Evolutionary conservation across 352 stramenopile genomes (phyloP).

Genomic region (Globisporangium okanoganense): DNA sequence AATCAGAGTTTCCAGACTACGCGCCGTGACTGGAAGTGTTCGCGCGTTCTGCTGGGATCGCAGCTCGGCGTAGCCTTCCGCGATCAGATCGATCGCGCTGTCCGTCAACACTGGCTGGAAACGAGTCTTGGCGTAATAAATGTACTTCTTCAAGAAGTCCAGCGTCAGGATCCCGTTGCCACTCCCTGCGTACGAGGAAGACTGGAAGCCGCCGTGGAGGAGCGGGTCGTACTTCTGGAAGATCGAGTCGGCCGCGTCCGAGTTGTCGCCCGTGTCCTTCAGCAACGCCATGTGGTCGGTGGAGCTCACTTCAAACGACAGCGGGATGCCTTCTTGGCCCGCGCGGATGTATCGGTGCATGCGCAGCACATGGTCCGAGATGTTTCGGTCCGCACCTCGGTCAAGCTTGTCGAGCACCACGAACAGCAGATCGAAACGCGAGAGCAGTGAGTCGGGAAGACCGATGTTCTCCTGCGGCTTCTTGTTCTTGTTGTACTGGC

Average conservation of each 20-base stretch:
- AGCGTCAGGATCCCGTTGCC: constrained; percentile 88
- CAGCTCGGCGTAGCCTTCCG: constrained; percentile 96
- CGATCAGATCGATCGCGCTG: constrained; percentile 92
- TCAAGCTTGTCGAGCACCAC: constrained; percentile 99
- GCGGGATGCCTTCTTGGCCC: constrained; percentile 84
- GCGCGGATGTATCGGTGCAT: constrained; percentile 93
- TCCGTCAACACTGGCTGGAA: constrained; percentile 86
- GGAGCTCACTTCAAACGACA: constrained; percentile 85
- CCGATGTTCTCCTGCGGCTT: constrained; percentile 99
- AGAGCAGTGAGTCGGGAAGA: constrained; percentile 98
- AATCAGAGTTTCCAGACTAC: constrained; percentile 99
- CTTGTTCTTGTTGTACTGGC: constrained; percentile 98
- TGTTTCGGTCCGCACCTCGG: constrained; percentile 91
- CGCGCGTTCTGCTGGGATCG: constrained; percentile 92
- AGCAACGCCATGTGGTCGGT: constrained; percentile 75
- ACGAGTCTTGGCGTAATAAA: constrained; percentile 98
- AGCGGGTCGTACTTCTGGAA: constrained; percentile 91
- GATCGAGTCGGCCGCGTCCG: constrained; percentile 78
- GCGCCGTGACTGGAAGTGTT: constrained; percentile 95
- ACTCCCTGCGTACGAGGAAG: constrained; percentile 39
- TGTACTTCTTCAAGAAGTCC: constrained; percentile 99
- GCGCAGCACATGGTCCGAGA: constrained; percentile 97
- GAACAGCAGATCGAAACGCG: constrained; percentile 99
- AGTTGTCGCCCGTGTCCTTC: constrained; percentile 57
- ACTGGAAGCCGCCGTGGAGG: constrained; percentile 73